A percentile compares a stretch with the other conserved stretches of the same genome.
Evolutionary conservation across 1,284 basidiomycete species (phyloP).

Genomic region (Sphagnurus paluster): DNA sequence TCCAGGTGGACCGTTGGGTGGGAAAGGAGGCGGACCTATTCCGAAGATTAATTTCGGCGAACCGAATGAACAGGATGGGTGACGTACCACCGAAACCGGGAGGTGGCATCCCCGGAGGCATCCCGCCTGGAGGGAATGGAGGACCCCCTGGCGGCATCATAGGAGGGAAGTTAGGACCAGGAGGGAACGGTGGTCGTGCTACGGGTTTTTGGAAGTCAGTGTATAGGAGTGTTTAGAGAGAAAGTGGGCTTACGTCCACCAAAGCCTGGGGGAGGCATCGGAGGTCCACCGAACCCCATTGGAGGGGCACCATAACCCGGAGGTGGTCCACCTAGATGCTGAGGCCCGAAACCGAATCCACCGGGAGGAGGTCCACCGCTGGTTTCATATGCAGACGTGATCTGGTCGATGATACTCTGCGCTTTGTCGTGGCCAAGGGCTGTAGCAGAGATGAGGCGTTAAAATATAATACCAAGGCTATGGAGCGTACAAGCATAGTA

Average conservation of each 20-base stretch:
- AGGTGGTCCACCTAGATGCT: slow-evolving; percentile 64
- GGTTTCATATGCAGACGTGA: slow-evolving; percentile 87
- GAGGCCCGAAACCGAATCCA: slow-evolving; percentile 78
- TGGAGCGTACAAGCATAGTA: slow-evolving; percentile 86
- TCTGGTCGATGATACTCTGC: slow-evolving; percentile 95
- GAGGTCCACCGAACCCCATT: slow-evolving; percentile 41
- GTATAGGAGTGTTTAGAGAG: not conserved
- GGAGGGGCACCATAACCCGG: slow-evolving; percentile 44
- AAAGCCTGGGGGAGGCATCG: slow-evolving; percentile 49
- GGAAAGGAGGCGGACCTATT: slow-evolving; percentile 23
- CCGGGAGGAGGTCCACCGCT: slow-evolving; percentile 83
- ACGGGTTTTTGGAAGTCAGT: slow-evolving; percentile 13
- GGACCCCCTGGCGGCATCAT: slow-evolving; percentile 54
- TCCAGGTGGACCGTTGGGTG: slow-evolving; percentile 46
- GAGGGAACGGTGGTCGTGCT: slow-evolving; percentile 74
- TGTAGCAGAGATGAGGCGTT: slow-evolving; percentile 30
- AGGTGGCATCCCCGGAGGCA: slow-evolving; percentile 17
- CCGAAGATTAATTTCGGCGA: not conserved
- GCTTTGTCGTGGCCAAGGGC: slow-evolving; percentile 95
- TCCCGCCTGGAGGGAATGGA: slow-evolving; percentile 61
- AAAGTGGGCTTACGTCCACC: slow-evolving; percentile 41
- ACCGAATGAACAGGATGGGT: not conserved
- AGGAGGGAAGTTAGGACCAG: slow-evolving; percentile 46
- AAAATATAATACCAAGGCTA: not conserved
- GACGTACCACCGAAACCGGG: slow-evolving; percentile 17